Conservation (phyloP, 306 rosid species). For the Citrullus amarus region DNA sequence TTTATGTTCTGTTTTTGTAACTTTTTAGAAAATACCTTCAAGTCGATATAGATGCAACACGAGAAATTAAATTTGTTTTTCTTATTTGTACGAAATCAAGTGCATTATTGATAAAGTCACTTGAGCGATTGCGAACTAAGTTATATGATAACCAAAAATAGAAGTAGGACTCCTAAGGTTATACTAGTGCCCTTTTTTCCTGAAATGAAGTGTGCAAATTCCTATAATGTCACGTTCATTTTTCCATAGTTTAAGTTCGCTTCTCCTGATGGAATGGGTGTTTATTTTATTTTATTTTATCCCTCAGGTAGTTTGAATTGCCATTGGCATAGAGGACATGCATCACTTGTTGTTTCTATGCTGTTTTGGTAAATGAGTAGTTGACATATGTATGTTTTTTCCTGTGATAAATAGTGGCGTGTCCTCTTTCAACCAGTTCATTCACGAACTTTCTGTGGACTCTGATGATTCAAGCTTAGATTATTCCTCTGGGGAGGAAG, state of each 20-base stretch:
- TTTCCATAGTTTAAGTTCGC: background rate
- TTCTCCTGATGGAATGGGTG: background rate
- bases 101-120: background rate
- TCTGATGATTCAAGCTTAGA: constrained; percentile 60
- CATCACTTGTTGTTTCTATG: background rate
- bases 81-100: background rate
- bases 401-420: constrained; percentile 50
- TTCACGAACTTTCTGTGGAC: constrained; percentile 81
- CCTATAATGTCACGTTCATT: background rate
- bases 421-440: constrained; percentile 78
- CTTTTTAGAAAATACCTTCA: background rate
- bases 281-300: background rate
- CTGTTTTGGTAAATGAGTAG: background rate
- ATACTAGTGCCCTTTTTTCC: background rate
- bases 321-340: background rate
- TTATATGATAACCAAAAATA: background rate
- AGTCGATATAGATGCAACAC: background rate
- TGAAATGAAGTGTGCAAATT: background rate
- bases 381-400: constrained; percentile 10
- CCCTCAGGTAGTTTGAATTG: background rate
- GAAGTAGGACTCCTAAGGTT: background rate
- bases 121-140: background rate
- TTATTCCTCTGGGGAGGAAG: constrained; percentile 57
- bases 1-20: background rate
- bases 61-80: background rate